Percentiles rank a stretch among this genome's conserved stretches.
Evolutionary conservation across 768 basidiomycete species (phyloP).

Genomic region (Russula emetica): DNA sequence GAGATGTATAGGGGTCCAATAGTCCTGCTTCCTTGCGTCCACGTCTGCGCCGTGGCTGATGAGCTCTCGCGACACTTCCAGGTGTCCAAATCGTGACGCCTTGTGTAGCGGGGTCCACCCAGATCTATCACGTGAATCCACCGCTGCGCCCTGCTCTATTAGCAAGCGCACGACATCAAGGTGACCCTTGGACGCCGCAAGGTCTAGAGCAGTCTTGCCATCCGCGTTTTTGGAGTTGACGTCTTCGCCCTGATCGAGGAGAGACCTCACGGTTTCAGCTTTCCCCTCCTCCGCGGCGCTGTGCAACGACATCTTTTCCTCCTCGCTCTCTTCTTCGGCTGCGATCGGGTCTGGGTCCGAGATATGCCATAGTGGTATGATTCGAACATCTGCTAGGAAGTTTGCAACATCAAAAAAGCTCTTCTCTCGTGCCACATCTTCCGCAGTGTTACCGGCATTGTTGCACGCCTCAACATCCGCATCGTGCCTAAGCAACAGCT

Average conservation of each 20-base stretch:
- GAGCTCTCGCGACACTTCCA: not conserved
- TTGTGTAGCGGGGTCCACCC: constrained; percentile 8
- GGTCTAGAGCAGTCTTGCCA: not conserved
- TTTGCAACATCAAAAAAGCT: not conserved
- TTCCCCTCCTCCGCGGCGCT: not conserved
- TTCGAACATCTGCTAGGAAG: not conserved
- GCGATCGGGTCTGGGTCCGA: not conserved
- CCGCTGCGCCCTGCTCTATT: not conserved
- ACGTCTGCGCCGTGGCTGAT: constrained; percentile 4
- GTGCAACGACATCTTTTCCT: not conserved
- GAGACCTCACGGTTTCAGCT: not conserved
- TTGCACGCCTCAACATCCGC: constrained; percentile 1
- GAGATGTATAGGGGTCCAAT: constrained; percentile 7
- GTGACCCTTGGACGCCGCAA: not conserved
- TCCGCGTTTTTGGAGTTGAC: not conserved
- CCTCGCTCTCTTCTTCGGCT: not conserved
- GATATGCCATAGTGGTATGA: too few relatives aligned
- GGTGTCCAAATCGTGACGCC: not conserved
- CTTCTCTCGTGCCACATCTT: not conserved
- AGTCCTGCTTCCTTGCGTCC: not conserved
- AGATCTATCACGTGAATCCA: not conserved
- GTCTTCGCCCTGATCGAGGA: constrained; percentile 2
- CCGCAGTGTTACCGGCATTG: not conserved
- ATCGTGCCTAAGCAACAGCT: not conserved
- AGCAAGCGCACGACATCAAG: not conserved